Conservation (phyloP, 2,329 filamentous ascomycete genomes). For the Emydomyces testavorans region DNA sequence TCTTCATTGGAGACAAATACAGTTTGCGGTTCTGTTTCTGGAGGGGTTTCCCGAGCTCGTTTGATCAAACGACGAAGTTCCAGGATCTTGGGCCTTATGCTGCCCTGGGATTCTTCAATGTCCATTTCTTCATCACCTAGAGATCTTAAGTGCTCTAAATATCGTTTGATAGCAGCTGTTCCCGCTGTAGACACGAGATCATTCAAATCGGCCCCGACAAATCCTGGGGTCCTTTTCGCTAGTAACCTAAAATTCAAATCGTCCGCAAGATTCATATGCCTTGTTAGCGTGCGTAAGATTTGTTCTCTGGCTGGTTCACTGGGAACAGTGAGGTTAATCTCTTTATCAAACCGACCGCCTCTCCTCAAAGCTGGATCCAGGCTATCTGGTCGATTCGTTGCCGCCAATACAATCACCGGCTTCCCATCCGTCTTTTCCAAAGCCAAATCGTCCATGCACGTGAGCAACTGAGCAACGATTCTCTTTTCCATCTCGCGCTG, state of each 20-base stretch:
- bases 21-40: constrained; percentile 44
- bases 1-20: constrained; percentile 53
- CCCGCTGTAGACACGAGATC: constrained; percentile 57
- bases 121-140: constrained; percentile 42
- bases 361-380: constrained; percentile 66
- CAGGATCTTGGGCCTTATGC: constrained; percentile 31
- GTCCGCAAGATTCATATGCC: constrained; percentile 50
- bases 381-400: constrained; percentile 78
- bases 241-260: constrained; percentile 64
- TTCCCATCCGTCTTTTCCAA: constrained; percentile 60
- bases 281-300: constrained; percentile 64
- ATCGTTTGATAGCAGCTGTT: constrained; percentile 51
- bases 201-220: constrained; percentile 80
- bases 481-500: constrained; percentile 83
- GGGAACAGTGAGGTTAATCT: constrained; percentile 79
- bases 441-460: constrained; percentile 74
- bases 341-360: constrained; percentile 67
- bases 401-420: constrained; percentile 78
- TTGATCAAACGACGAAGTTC: constrained; percentile 43
- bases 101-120: constrained; percentile 32
- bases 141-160: constrained; percentile 42
- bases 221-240: constrained; percentile 79
- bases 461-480: constrained; percentile 69
- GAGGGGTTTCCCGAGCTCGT: constrained; percentile 41
- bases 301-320: constrained; percentile 64